Evolutionary conservation across 1,284 basidiomycete species (phyloP).

Genomic region (Ustilago tritici): DNA sequence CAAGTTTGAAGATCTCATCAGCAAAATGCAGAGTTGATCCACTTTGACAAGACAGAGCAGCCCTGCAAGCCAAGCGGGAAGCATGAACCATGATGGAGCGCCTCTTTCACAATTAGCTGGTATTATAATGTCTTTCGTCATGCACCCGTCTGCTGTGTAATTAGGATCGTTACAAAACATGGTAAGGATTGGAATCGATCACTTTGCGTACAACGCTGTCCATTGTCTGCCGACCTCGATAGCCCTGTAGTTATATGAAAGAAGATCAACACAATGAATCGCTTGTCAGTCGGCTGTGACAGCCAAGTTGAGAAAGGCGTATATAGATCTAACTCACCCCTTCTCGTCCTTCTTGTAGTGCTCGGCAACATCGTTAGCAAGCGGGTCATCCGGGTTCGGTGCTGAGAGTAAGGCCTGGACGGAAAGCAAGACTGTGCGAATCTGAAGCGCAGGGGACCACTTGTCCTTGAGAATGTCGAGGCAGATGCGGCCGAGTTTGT

Average conservation of each 20-base stretch:
- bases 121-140: neutral
- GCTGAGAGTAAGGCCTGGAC: slow-evolving; percentile 94
- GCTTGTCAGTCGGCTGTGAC: slow-evolving; percentile 1
- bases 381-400: slow-evolving; percentile 98
- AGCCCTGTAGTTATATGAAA: slow-evolving; percentile 41
- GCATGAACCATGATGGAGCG: neutral
- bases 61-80: neutral
- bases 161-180: slow-evolving; percentile 1
- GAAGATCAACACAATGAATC: neutral
- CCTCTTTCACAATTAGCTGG: neutral
- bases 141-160: neutral
- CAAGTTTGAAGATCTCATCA: slow-evolving; percentile 46
- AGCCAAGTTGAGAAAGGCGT: neutral
- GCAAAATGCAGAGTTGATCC: slow-evolving; percentile 23
- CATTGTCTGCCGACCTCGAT: slow-evolving; percentile 66
- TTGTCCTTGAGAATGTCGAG: slow-evolving; percentile 99
- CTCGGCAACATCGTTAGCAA: slow-evolving; percentile 91
- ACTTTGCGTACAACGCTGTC: slow-evolving; percentile 63
- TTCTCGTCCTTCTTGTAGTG: slow-evolving; percentile 98
- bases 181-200: neutral
- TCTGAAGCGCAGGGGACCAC: slow-evolving; percentile 98
- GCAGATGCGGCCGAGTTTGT: slow-evolving; percentile 97
- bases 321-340: slow-evolving; percentile 75
- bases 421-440: slow-evolving; percentile 95
- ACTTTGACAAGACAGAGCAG: neutral